Evolutionary conservation across 768 basidiomycete genomes (phyloP).

Genomic region (Rhodocollybia butyracea): DNA sequence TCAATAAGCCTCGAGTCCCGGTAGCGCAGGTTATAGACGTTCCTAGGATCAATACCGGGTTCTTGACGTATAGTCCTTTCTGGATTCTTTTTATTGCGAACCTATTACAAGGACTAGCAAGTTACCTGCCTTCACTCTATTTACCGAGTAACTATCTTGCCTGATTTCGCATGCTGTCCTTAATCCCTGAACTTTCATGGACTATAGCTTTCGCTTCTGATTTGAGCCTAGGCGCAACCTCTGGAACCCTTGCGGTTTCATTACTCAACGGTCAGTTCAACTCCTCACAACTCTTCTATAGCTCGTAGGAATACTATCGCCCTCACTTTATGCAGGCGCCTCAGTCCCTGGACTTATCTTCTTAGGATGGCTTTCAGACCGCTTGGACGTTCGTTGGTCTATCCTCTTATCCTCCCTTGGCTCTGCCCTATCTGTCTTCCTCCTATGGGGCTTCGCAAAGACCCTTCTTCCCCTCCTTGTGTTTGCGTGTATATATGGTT

Average conservation of each 20-base stretch:
- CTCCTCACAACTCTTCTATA: too few relatives aligned
- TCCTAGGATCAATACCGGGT: background rate
- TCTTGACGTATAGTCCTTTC: background rate
- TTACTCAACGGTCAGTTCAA: conserved; percentile 4
- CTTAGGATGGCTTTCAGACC: conserved; percentile 8
- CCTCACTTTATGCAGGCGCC: conserved; percentile 4
- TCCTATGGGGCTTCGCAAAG: too few relatives aligned
- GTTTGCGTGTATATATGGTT: conserved; percentile 7
- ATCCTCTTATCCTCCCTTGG: conserved; percentile 4
- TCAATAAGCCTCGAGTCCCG: conserved; percentile 7
- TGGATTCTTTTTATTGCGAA: too few relatives aligned
- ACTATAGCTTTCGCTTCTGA: conserved; percentile 7
- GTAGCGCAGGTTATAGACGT: conserved; percentile 4
- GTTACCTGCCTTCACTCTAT: conserved; percentile 6
- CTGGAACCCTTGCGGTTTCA: conserved; percentile 8
- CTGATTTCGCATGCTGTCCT: background rate
- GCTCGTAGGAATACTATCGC: too few relatives aligned
- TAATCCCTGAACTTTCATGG: background rate
- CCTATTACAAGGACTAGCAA: conserved; percentile 6
- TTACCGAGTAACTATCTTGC: conserved; percentile 2
- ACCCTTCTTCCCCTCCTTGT: conserved; percentile 2
- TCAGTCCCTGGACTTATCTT: conserved; percentile 5
- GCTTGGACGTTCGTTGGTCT: background rate
- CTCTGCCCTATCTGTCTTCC: conserved; percentile 5
- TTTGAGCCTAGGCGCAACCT: background rate